Conservation (phyloP, 495 filamentous ascomycete genomes). For the Talaromyces proteolyticus region DNA sequence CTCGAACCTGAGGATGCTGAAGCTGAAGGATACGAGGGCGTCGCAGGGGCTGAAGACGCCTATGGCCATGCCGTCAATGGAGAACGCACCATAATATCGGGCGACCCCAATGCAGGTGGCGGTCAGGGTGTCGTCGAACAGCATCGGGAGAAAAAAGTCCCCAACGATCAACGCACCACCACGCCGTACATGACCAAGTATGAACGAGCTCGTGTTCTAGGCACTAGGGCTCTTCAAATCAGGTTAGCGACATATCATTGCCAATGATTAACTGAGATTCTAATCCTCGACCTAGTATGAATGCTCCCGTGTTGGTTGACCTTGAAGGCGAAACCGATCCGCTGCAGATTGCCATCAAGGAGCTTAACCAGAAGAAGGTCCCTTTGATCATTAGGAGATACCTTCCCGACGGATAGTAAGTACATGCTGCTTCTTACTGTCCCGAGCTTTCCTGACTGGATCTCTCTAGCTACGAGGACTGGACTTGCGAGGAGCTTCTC, state of each 20-base stretch:
- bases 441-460: conserved; percentile 13
- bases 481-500: conserved; percentile 94
- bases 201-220: conserved; percentile 87
- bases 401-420: conserved; percentile 94
- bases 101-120: conserved; percentile 65
- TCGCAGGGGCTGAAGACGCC: conserved; percentile 49
- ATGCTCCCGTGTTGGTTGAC: conserved; percentile 94
- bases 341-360: conserved; percentile 93
- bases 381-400: conserved; percentile 91
- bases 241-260: conserved; percentile 53
- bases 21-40: conserved; percentile 23
- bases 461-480: conserved; percentile 83
- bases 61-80: conserved; percentile 41
- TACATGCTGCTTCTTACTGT: conserved; percentile 9
- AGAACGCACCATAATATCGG: conserved; percentile 61
- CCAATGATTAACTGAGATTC: background rate
- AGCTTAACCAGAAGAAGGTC: conserved; percentile 97
- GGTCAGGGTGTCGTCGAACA: conserved; percentile 49
- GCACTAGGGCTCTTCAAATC: conserved; percentile 91
- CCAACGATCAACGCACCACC: conserved; percentile 80
- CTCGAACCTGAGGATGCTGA: conserved; percentile 40
- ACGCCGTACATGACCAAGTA: conserved; percentile 99
- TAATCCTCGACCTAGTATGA: conserved; percentile 62
- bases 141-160: conserved; percentile 81
- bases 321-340: conserved; percentile 97